Evolutionary conservation across 768 basidiomycete species (phyloP).

Genomic region (Calocybe indica): DNA sequence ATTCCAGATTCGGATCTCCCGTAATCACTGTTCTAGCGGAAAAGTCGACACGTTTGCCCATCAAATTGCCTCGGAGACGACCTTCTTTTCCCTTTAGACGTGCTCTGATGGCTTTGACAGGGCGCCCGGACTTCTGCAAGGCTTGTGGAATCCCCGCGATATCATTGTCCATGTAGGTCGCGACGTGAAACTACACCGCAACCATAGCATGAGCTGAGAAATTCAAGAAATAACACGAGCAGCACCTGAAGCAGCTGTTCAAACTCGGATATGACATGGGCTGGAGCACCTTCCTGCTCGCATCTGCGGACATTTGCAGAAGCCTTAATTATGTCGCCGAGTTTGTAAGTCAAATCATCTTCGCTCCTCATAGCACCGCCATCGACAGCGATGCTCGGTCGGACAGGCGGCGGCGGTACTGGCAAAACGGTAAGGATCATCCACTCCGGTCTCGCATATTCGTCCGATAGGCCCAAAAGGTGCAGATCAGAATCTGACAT

Average conservation of each 20-base stretch:
- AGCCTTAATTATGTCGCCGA: constrained; percentile 94
- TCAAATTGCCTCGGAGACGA: constrained; percentile 93
- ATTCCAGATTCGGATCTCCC: constrained; percentile 93
- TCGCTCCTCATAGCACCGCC: constrained; percentile 96
- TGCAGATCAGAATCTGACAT: constrained; percentile 86
- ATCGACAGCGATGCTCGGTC: constrained; percentile 96
- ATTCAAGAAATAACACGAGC: constrained; percentile 2
- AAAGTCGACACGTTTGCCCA: constrained; percentile 99
- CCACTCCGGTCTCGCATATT: constrained; percentile 98
- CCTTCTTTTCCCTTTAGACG: constrained; percentile 99
- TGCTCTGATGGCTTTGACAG: constrained; percentile 97
- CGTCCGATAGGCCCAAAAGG: constrained; percentile 87
- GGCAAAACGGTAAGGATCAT: constrained; percentile 99
- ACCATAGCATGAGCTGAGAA: constrained; percentile 4
- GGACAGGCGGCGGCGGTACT: constrained; percentile 96
- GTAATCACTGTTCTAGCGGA: constrained; percentile 99
- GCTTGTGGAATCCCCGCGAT: constrained; percentile 98
- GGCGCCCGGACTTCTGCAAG: constrained; percentile 93
- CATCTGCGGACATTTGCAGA: constrained; percentile 88
- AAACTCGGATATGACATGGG: constrained; percentile 92
- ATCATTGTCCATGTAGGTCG: constrained; percentile 99
- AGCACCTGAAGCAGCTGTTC: constrained; percentile 91
- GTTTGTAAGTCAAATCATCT: constrained; percentile 97
- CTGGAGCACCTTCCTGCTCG: constrained; percentile 95
- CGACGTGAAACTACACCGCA: constrained; percentile 83